A percentile compares a stretch with the other conserved stretches of the same genome.
These are phyloP conservation scores for Yamadazyma sp. DNA, from an alignment of 1,139 yeast species.

Conservation along the genomic window DNA sequence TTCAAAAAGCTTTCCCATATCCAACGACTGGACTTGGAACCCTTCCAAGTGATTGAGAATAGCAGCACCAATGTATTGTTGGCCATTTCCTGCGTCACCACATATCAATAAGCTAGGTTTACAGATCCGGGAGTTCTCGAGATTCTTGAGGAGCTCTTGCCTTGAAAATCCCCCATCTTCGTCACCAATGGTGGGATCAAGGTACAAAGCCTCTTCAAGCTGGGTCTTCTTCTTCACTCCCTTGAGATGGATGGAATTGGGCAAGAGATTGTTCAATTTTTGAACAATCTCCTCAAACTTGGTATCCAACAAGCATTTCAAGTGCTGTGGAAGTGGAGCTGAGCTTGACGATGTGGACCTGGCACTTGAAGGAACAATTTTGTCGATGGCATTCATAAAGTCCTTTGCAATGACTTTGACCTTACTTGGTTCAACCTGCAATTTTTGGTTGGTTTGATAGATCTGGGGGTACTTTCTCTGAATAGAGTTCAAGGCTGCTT, in stretches of 20 bases:
- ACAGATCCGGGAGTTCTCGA: constrained; percentile 69
- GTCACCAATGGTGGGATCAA: constrained; percentile 56
- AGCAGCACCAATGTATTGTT: constrained; percentile 82
- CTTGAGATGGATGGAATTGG: constrained; percentile 42
- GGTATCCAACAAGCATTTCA: constrained; percentile 59
- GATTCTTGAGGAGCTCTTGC: constrained; percentile 59
- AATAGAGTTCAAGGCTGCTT: constrained; percentile 88
- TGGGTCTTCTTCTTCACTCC: constrained; percentile 50
- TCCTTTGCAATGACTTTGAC: constrained; percentile 83
- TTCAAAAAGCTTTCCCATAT: constrained; percentile 73
- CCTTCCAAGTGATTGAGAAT: constrained; percentile 83
- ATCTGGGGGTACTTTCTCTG: constrained; percentile 95
- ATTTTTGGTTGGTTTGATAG: constrained; percentile 72
- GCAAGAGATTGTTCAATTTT: constrained; percentile 61
- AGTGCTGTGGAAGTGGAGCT: constrained; percentile 74
- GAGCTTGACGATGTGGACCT: constrained; percentile 76
- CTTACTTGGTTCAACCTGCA: constrained; percentile 66
- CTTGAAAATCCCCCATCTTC: constrained; percentile 67
- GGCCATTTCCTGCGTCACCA: constrained; percentile 86
- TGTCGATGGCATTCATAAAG: constrained; percentile 82
- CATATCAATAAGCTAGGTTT: constrained; percentile 77
- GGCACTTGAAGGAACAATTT: constrained; percentile 89
- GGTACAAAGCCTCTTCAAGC: constrained; percentile 69
- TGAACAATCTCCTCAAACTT: constrained; percentile 48
- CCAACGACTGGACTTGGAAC: constrained; percentile 83